Conservation (phyloP, 768 basidiomycete species). For the Pleurotus pulmonarius region DNA sequence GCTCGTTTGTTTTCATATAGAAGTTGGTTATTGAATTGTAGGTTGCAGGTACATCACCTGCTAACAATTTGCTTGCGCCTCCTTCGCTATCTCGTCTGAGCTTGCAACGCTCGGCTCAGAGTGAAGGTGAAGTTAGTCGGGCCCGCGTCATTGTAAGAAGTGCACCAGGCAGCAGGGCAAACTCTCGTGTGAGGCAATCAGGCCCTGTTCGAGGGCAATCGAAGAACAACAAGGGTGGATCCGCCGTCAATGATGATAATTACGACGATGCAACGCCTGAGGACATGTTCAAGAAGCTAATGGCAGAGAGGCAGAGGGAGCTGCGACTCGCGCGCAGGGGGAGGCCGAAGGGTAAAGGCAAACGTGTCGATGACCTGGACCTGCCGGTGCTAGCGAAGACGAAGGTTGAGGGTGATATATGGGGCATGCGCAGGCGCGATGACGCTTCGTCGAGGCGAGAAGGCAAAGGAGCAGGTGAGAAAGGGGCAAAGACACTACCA, state of each 20-base stretch:
- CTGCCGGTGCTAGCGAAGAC: slow-evolving; percentile 64
- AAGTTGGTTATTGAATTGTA: background rate
- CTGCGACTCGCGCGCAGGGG: background rate
- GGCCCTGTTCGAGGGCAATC: too few relatives aligned
- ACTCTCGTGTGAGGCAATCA: slow-evolving; percentile 32
- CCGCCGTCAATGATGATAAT: background rate
- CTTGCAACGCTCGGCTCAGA: slow-evolving; percentile 12
- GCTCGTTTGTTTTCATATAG: background rate
- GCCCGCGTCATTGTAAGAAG: slow-evolving; percentile 66
- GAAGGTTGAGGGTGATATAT: slow-evolving; percentile 54
- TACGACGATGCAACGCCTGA: background rate
- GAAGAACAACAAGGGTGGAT: slow-evolving; percentile 14
- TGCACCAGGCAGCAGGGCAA: slow-evolving; percentile 61
- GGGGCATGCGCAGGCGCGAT: slow-evolving; percentile 27
- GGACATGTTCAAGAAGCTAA: background rate
- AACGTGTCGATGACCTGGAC: slow-evolving; percentile 25
- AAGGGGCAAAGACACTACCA: background rate
- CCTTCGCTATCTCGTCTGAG: background rate
- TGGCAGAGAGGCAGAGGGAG: background rate
- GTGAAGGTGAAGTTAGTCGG: slow-evolving; percentile 40
- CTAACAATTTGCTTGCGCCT: background rate
- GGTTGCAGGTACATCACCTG: background rate
- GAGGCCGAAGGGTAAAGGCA: slow-evolving; percentile 15
- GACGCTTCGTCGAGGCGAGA: slow-evolving; percentile 8
- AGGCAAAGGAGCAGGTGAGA: slow-evolving; percentile 2